A percentile compares a stretch with the other conserved stretches of the same genome.
Evolutionary conservation across 305 asterid species (phyloP).

Genomic region (Striga hermonthica): DNA sequence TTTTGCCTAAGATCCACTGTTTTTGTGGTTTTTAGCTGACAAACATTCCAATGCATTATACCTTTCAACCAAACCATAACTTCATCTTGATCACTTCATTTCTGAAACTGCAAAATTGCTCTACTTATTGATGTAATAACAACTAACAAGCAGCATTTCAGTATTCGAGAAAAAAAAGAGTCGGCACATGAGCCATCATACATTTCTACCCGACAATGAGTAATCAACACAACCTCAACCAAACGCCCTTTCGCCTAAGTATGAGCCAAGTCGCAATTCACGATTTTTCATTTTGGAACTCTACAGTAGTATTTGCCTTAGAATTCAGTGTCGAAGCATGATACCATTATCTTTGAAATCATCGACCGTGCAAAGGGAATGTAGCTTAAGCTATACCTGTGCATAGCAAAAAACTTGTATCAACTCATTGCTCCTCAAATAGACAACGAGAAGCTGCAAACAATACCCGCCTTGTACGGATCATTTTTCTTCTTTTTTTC

Average conservation of each 20-base stretch:
- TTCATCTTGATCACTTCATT: no score
- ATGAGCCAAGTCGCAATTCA: constrained; percentile 1
- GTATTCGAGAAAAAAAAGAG: not conserved
- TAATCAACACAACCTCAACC: constrained; percentile 27
- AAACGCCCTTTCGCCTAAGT: constrained; percentile 10
- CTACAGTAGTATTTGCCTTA: constrained; percentile 35
- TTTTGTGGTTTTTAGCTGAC: no score
- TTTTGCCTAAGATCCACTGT: no score
- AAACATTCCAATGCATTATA: no score
- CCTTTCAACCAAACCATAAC: no score
- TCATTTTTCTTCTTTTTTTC: constrained; percentile 9
- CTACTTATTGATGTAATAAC: no score
- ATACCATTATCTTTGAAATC: constrained; percentile 80
- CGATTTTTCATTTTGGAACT: constrained; percentile 21
- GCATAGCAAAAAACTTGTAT: constrained; percentile 25
- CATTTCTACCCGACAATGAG: constrained; percentile 19
- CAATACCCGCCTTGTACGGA: not conserved
- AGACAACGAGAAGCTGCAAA: not conserved
- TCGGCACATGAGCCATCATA: not conserved
- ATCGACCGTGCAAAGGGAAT: constrained; percentile 92
- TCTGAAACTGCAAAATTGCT: no score
- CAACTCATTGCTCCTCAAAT: constrained; percentile 14
- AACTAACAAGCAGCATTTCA: constrained; percentile 10
- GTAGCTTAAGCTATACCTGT: constrained; percentile 98
- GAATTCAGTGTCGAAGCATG: constrained; percentile 91